phyloP scores from a whole-genome alignment of 805 yeast genomes.

The Huiozyma sinensis region DNA sequence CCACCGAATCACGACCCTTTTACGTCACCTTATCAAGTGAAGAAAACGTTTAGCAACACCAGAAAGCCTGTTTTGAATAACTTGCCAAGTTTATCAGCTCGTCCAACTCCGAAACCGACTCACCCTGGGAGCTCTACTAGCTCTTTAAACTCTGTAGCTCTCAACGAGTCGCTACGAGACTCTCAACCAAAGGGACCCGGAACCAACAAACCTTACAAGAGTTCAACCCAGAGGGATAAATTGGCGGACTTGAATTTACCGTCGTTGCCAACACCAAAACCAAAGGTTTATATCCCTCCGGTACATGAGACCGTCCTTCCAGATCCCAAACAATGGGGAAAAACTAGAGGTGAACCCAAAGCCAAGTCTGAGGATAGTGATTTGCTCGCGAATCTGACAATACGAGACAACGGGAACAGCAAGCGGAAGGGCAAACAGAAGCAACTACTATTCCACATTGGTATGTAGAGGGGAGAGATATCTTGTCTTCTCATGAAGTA shows the following conservation, averaged over 20 bases:
- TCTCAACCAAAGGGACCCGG: constrained; percentile 7
- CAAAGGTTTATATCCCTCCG: constrained; percentile 38
- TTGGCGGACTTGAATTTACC: constrained; percentile 35
- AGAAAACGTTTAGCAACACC: background rate
- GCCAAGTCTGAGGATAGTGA: constrained; percentile 1
- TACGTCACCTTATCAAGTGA: constrained; percentile 6
- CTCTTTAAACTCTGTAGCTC: constrained; percentile 17
- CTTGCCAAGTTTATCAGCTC: background rate
- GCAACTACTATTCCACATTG: constrained; percentile 42
- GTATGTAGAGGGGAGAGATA: constrained; percentile 24
- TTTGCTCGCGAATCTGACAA: constrained; percentile 6
- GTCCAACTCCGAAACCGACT: background rate
- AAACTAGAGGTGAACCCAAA: constrained; percentile 7
- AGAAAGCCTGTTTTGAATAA: background rate
- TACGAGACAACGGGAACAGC: constrained; percentile 11
- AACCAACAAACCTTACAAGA: constrained; percentile 1
- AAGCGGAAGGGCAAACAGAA: constrained; percentile 39
- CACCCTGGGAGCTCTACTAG: constrained; percentile 8
- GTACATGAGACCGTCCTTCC: constrained; percentile 37
- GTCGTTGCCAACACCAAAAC: constrained; percentile 31
- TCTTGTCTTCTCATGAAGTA: background rate
- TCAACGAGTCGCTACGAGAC: constrained; percentile 25
- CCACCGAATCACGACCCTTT: constrained; percentile 15
- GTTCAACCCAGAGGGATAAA: constrained; percentile 12
- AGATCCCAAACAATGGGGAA: constrained; percentile 32